Percentiles rank a stretch among this genome's conserved stretches.
Evolutionary conservation across 805 yeast genomes (phyloP).

Genomic region (Phaffomyces thermotolerans): DNA sequence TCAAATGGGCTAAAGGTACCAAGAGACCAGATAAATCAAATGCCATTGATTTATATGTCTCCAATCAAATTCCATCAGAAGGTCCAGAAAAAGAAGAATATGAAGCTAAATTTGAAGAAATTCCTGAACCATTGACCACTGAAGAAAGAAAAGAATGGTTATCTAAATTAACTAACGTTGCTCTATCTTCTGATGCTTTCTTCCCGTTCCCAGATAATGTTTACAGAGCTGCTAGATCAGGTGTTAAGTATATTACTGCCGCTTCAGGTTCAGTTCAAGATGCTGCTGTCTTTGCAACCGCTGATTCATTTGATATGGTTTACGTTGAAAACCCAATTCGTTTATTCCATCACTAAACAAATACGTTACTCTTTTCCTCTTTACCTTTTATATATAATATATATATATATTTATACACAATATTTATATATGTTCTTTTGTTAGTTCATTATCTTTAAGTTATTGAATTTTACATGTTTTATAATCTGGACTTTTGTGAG

Average conservation of each 20-base stretch:
- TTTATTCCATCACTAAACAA: conserved; percentile 81
- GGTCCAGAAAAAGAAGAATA: conserved; percentile 94
- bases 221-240: conserved; percentile 94
- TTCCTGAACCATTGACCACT: conserved; percentile 78
- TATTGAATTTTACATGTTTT: too few species aligned
- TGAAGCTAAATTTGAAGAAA: conserved; percentile 75
- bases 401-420: conserved; percentile 1
- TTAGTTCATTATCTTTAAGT: neutral
- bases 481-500: too few species aligned
- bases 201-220: conserved; percentile 99
- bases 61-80: conserved; percentile 81
- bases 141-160: conserved; percentile 89
- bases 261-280: conserved; percentile 98
- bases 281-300: conserved; percentile 91
- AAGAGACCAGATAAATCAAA: conserved; percentile 98
- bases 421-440: neutral
- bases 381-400: neutral
- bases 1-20: conserved; percentile 97
- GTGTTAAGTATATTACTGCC: conserved; percentile 94
- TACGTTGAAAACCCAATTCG: conserved; percentile 97
- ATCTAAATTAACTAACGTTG: conserved; percentile 70
- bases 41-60: conserved; percentile 91
- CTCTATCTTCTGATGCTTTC: conserved; percentile 95
- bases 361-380: too few species aligned
- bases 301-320: conserved; percentile 82